Evolutionary conservation across 2,329 filamentous ascomycete species (phyloP).

Genomic region (Diaporthe citri): DNA sequence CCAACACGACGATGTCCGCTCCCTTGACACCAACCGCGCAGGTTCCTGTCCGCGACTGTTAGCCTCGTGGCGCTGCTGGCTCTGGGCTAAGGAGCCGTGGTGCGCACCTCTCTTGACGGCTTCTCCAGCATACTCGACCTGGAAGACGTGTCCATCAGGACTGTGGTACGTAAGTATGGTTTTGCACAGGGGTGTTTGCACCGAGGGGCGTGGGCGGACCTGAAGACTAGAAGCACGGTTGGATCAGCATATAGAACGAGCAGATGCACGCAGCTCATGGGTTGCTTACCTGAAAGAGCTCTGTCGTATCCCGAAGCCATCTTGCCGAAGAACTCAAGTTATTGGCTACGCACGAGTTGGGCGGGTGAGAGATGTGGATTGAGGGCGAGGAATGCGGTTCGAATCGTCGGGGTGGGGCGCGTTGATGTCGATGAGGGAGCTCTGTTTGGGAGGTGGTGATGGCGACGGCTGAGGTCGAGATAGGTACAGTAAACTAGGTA

Average conservation of each 20-base stretch:
- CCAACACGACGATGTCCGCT: conserved; percentile 91
- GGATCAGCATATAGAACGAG: conserved; percentile 56
- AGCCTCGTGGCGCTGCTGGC: background rate
- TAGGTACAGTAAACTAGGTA: conserved; percentile 26
- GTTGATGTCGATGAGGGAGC: conserved; percentile 34
- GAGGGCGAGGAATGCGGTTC: background rate
- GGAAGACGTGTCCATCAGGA: conserved; percentile 99
- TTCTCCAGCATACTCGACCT: conserved; percentile 99
- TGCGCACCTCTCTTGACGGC: conserved; percentile 93
- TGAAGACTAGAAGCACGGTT: conserved; percentile 77
- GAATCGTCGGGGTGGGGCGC: conserved; percentile 27
- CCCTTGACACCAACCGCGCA: conserved; percentile 99
- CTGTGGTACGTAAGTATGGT: conserved; percentile 60
- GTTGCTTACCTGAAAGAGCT: conserved; percentile 91
- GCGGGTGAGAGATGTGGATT: background rate
- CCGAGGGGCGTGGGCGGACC: conserved; percentile 66
- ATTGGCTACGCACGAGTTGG: background rate
- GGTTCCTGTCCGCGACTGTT: conserved; percentile 72
- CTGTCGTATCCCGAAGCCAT: conserved; percentile 98
- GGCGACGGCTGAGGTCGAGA: conserved; percentile 9
- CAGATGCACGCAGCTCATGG: conserved; percentile 33
- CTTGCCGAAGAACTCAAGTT: conserved; percentile 35
- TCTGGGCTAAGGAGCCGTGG: background rate
- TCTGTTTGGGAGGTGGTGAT: conserved; percentile 32
- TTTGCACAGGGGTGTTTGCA: background rate